Base-by-base conservation (phyloP, 2,329 filamentous ascomycete genomes). In the Monilinia aucupariae region DNA sequence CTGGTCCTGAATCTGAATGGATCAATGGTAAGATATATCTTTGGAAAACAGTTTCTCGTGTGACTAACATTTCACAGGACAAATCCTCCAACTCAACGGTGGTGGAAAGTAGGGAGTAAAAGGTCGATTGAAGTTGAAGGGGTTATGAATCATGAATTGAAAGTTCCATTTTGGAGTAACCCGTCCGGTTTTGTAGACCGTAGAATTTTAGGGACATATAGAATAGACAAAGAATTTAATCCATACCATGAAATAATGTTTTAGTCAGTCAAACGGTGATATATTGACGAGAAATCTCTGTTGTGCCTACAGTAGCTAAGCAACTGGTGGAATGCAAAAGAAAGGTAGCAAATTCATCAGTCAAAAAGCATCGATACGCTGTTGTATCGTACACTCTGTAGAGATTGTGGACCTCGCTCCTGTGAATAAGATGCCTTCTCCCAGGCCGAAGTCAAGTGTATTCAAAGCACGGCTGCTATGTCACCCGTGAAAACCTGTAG, bases 1-100 rank as follows among this genome's bases (percentile, higher is more conserved):
- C 83, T 70, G 74, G 82, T 73, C 75, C 85, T 77, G 75, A 85
- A 74, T 73, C 83, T 74, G 78, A 86, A 50, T 69, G 67, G 68
- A 66, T 69, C 20, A 69, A 68, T 61, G 68, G 67, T 65, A 56
- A 61, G 62, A 10, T 15, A 5, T 34, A 39, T 48, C 17, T 12
- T 47, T 41, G 12, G 17, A n/a, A 13, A 37, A 5, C 2, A 10
- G 20, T 34, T 20, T 25, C 22, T 53, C 13, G 4, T 43, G 22
- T 47, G n/a, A 37, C 47, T 61, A 41, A 59, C 27, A n/a, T 54
- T 25, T 22, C 12, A 15, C 34, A 65, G 64, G 64, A 27, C 64
- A 65, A 56, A 58, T 65, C 13, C 43, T 65, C 3, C 55, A 59
- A 20, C 61, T 65, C 13, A 64, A 58, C 25, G 64, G 64, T 55